These are phyloP conservation scores for Tetrastigma voinierianum DNA, from an alignment of 164 flowering plant species.

Conservation along the genomic window DNA sequence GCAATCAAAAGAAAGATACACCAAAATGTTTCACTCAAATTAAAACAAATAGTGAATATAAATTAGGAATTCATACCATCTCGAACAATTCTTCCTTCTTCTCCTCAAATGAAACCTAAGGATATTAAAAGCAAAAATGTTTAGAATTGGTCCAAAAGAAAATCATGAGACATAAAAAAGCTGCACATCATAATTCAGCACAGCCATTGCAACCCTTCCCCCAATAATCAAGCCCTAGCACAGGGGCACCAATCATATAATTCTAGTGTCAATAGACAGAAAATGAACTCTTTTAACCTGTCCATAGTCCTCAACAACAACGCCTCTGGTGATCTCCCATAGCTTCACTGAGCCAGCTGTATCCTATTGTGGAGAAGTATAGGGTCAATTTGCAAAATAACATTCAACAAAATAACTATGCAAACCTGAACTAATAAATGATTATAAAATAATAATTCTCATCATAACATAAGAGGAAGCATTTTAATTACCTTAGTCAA, in stretches of 20 bases:
- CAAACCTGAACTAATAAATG: neutral
- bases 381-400: conserved; percentile 1
- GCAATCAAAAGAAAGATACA: conserved; percentile 1
- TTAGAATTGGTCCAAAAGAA: neutral
- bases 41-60: neutral
- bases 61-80: conserved; percentile 55
- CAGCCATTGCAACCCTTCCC: too few species aligned
- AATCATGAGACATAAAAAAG: neutral
- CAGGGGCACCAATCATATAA: too few species aligned
- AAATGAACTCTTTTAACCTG: conserved; percentile 42
- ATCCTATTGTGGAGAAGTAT: conserved; percentile 50
- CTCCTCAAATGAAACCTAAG: conserved; percentile 85
- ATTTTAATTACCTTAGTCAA: conserved; percentile 71
- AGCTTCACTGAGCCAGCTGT: conserved; percentile 83
- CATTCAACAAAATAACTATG: neutral
- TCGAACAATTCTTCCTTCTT: conserved; percentile 91
- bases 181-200: too few species aligned
- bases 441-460: neutral
- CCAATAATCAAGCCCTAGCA: too few species aligned
- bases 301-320: conserved; percentile 89
- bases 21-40: neutral
- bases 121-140: neutral
- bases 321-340: conserved; percentile 94
- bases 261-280: neutral
- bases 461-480: neutral